Evolutionary conservation across 1,139 yeast genomes (phyloP).

Genomic region (Yamadazyma friedrichii): DNA sequence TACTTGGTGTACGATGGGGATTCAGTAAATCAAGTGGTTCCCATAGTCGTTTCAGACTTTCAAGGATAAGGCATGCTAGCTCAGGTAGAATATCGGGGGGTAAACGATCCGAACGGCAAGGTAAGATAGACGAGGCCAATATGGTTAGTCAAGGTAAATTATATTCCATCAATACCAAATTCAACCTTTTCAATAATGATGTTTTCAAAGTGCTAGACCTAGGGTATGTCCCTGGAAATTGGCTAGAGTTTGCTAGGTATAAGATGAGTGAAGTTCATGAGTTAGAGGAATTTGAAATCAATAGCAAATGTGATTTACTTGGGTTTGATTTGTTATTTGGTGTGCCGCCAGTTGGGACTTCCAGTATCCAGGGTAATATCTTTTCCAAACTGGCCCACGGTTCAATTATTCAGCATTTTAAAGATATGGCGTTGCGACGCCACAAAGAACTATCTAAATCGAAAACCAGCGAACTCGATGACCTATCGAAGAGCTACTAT

Average conservation of each 20-base stretch:
- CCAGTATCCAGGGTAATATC: conserved; percentile 84
- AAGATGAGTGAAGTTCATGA: conserved; percentile 28
- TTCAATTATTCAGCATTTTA: conserved; percentile 55
- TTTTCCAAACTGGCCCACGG: conserved; percentile 65
- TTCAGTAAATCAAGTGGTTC: not conserved
- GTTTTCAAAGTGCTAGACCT: conserved; percentile 37
- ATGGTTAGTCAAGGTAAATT: conserved; percentile 26
- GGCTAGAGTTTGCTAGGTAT: conserved; percentile 74
- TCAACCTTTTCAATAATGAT: conserved; percentile 23
- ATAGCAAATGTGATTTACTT: conserved; percentile 61
- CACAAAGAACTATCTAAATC: conserved; percentile 7
- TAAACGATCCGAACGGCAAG: conserved; percentile 17
- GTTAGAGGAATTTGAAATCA: conserved; percentile 46
- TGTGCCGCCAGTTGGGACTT: conserved; percentile 76
- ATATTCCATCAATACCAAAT: conserved; percentile 28
- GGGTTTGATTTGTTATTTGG: conserved; percentile 86
- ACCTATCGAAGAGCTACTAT: conserved; percentile 23
- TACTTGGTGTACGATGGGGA: not conserved
- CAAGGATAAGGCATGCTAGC: not conserved
- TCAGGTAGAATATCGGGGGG: not conserved
- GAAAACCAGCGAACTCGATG: conserved; percentile 5
- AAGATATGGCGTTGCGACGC: conserved; percentile 31
- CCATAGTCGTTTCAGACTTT: not conserved
- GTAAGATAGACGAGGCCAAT: conserved; percentile 24
- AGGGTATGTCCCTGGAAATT: conserved; percentile 96